phyloP scores from a whole-genome alignment of 2,329 filamentous ascomycete species.

The Aureobasidium pullulans region DNA sequence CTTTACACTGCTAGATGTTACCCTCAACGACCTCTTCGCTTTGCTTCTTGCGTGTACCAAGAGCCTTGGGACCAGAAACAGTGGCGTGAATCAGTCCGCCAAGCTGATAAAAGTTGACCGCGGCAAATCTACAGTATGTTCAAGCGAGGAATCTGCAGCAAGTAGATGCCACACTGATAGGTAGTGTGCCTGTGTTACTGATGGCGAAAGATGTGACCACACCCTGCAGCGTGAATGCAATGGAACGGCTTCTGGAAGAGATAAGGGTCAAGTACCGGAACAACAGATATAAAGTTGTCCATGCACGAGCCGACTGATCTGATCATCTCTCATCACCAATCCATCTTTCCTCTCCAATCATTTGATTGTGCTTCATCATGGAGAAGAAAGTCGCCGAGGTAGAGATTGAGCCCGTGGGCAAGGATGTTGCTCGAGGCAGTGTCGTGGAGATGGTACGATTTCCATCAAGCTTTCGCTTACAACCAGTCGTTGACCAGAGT shows the following conservation, averaged over 20 bases:
- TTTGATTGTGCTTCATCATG: not conserved
- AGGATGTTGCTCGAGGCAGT: not conserved
- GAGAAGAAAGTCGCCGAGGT: not conserved
- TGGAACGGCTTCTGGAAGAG: not conserved
- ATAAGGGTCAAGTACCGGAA: not conserved
- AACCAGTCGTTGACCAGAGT: not conserved
- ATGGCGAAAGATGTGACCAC: not conserved
- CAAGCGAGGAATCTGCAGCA: not conserved
- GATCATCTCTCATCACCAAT: not conserved
- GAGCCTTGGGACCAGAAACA: not conserved
- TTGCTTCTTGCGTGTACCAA: conserved; percentile 3
- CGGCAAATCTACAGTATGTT: not conserved
- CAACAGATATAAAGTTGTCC: not conserved
- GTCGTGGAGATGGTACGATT: not conserved
- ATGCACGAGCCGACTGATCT: not conserved
- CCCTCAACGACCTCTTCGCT: not conserved
- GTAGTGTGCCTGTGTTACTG: not conserved
- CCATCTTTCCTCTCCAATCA: not conserved
- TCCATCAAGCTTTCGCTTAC: not conserved
- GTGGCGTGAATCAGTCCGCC: not conserved
- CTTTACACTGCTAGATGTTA: not conserved
- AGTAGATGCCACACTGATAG: not conserved
- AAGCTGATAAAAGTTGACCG: not conserved
- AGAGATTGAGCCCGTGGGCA: not conserved
- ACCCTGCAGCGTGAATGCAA: not conserved